These are phyloP conservation scores for Sugiyamaella floridensis DNA, from an alignment of 805 yeast species.

Conservation along the genomic window DNA sequence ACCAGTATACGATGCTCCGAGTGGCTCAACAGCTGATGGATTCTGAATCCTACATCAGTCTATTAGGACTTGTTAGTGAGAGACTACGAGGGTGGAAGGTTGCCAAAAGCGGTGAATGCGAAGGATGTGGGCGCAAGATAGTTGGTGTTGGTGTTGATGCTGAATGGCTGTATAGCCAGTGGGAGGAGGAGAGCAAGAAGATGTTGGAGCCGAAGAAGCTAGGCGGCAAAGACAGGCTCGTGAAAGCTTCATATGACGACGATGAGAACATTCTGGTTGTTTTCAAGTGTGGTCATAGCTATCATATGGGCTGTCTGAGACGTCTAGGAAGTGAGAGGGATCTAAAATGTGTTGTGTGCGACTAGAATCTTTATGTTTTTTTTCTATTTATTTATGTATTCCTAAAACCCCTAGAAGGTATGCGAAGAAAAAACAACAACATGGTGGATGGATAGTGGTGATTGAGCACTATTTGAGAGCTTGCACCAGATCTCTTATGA, in stretches of 20 bases:
- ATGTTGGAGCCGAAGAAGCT: conserved; percentile 9
- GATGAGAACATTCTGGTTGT: conserved; percentile 36
- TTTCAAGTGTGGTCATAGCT: conserved; percentile 62
- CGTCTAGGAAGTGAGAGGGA: conserved; percentile 36
- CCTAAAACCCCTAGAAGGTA: no score
- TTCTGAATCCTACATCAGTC: conserved; percentile 47
- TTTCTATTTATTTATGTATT: neutral
- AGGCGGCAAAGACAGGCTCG: neutral
- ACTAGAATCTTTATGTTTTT: neutral
- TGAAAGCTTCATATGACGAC: conserved; percentile 1
- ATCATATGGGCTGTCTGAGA: conserved; percentile 51
- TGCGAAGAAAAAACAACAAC: no score
- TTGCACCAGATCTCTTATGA: conserved; percentile 63
- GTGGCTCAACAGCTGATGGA: conserved; percentile 50
- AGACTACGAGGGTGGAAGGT: conserved; percentile 60
- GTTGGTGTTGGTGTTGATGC: conserved; percentile 61
- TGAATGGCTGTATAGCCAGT: conserved; percentile 37
- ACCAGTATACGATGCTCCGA: conserved; percentile 52
- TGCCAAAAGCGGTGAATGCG: conserved; percentile 49
- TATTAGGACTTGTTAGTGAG: conserved; percentile 34
- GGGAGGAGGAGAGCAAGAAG: conserved; percentile 23
- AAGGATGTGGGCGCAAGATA: conserved; percentile 64
- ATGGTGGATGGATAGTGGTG: no score
- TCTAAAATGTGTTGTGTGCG: conserved; percentile 38
- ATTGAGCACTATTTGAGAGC: conserved; percentile 31